phyloP scores from a whole-genome alignment of 2,329 filamentous ascomycete genomes.

The Epichloe brachyelytri region DNA sequence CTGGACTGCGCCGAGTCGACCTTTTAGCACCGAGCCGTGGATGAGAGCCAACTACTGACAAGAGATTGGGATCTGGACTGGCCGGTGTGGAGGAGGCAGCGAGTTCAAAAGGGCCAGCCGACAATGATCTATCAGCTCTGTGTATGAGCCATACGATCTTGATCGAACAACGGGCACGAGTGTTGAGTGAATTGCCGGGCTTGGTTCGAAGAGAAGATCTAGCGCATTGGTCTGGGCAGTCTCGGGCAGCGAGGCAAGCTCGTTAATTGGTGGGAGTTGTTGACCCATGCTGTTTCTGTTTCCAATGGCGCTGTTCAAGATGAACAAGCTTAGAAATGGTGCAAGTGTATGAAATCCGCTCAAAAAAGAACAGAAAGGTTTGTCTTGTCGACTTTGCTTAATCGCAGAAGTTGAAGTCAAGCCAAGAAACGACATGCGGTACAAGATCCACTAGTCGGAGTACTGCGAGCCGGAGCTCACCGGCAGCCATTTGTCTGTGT shows the following conservation, averaged over 20 bases:
- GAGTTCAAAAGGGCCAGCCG: conserved; percentile 48
- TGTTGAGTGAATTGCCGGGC: conserved; percentile 57
- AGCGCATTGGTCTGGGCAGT: conserved; percentile 45
- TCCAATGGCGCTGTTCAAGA: background rate
- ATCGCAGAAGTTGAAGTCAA: background rate
- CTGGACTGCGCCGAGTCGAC: conserved; percentile 70
- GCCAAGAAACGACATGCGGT: background rate
- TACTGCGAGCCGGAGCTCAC: background rate
- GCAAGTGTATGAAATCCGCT: too few species aligned
- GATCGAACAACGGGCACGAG: conserved; percentile 52
- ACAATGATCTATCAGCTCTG: conserved; percentile 54
- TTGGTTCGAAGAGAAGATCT: conserved; percentile 78
- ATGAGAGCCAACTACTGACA: conserved; percentile 66
- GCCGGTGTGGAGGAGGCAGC: conserved; percentile 33
- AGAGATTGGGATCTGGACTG: conserved; percentile 40
- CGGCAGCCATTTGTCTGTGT: background rate
- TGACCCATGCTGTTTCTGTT: conserved; percentile 11
- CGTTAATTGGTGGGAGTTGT: conserved; percentile 41
- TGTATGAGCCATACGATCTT: conserved; percentile 50
- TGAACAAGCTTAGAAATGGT: background rate
- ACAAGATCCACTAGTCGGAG: background rate
- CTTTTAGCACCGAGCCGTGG: conserved; percentile 72
- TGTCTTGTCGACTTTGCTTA: background rate
- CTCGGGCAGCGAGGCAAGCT: conserved; percentile 42
- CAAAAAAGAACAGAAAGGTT: too few species aligned